These are phyloP conservation scores for Infundibulicybe gibba DNA, from an alignment of 768 basidiomycete genomes.

Conservation along the genomic window DNA sequence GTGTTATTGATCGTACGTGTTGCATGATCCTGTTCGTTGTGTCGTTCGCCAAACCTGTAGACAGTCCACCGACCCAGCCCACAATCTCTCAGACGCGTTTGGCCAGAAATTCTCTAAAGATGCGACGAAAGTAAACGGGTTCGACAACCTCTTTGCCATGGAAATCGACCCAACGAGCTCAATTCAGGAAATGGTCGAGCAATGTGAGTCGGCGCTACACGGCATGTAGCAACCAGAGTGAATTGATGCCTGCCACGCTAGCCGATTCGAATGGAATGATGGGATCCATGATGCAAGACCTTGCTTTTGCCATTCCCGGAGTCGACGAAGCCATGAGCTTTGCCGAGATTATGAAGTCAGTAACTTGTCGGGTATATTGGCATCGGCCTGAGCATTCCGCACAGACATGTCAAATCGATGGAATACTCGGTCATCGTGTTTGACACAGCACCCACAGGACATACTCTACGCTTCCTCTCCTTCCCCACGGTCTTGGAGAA, in stretches of 20 bases:
- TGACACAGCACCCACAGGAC: constrained; percentile 98
- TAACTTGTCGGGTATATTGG: constrained; percentile 5
- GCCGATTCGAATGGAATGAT: constrained; percentile 91
- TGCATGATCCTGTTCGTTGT: background rate
- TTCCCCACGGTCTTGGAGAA: constrained; percentile 98
- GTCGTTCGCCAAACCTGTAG: background rate
- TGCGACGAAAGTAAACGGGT: constrained; percentile 96
- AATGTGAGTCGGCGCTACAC: constrained; percentile 52
- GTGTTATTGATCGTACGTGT: constrained; percentile 88
- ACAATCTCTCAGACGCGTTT: constrained; percentile 98
- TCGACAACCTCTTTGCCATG: constrained; percentile 96
- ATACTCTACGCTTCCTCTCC: constrained; percentile 97
- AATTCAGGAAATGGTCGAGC: constrained; percentile 99
- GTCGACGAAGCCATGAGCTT: constrained; percentile 99
- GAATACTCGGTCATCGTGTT: constrained; percentile 99
- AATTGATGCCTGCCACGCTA: constrained; percentile 21
- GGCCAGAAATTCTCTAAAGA: constrained; percentile 99
- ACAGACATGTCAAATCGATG: constrained; percentile 99
- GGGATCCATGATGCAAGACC: constrained; percentile 99
- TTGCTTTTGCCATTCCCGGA: constrained; percentile 98
- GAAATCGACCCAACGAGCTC: constrained; percentile 98
- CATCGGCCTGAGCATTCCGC: constrained; percentile 4
- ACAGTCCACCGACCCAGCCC: constrained; percentile 98
- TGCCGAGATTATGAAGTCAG: constrained; percentile 99
- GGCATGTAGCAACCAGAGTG: background rate